Evolutionary conservation across 1,284 basidiomycete species (phyloP).

Genomic region (Volvariella surrecta): DNA sequence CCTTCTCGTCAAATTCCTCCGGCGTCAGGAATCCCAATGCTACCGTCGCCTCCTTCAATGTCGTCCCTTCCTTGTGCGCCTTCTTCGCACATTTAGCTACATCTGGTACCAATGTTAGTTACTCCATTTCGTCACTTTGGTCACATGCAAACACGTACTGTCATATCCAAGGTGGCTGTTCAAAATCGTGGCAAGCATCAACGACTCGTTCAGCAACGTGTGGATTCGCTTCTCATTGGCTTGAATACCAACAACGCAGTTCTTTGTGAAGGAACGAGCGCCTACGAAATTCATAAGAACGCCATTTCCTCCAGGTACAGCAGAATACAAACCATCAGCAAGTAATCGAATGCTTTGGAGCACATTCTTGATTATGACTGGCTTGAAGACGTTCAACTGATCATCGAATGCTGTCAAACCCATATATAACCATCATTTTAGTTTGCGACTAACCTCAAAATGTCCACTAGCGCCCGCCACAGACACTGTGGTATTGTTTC

Average conservation of each 20-base stretch:
- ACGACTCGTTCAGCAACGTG: conserved; percentile 85
- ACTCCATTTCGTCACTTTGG: neutral
- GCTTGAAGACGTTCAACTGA: conserved; percentile 98
- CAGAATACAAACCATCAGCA: conserved; percentile 62
- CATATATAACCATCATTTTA: conserved; percentile 5
- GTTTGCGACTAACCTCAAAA: conserved; percentile 66
- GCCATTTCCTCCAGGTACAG: conserved; percentile 4
- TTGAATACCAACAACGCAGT: conserved; percentile 94
- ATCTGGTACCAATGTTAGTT: conserved; percentile 39
- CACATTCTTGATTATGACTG: conserved; percentile 97
- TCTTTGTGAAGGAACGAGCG: conserved; percentile 88
- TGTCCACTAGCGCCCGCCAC: conserved; percentile 94
- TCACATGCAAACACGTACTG: conserved; percentile 50
- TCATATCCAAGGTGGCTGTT: conserved; percentile 94
- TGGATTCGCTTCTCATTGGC: conserved; percentile 94
- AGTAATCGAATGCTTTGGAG: conserved; percentile 92
- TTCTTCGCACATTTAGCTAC: conserved; percentile 99
- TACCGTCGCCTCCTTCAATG: conserved; percentile 92
- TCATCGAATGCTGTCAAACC: neutral
- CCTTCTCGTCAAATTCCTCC: conserved; percentile 94
- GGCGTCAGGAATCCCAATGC: conserved; percentile 78
- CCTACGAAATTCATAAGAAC: no score
- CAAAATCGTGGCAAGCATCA: conserved; percentile 95
- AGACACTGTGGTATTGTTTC: conserved; percentile 92
- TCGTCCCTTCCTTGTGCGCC: conserved; percentile 96